Evolutionary conservation across 169 alveolate species (phyloP), one percentile per base, ranked within the genome.

Genomic region (Toxoplasma gondii): DNA sequence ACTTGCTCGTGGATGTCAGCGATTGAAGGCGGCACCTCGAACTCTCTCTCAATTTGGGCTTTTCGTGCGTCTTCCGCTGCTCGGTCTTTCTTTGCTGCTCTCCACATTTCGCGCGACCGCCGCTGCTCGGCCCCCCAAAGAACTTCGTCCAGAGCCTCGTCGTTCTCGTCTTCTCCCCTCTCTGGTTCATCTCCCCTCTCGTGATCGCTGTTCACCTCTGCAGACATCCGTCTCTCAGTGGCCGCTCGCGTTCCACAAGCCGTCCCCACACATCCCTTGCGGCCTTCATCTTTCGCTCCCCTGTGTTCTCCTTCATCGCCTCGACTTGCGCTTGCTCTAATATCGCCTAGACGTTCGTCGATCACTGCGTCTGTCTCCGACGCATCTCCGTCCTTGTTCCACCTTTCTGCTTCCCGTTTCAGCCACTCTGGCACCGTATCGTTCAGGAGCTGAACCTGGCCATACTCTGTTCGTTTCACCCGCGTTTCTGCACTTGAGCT

Each of bases 71-170:
- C 83, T 7, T 29, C 31, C 19, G 49, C 45, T 17, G 86, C 44
- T n/a, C 39, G 5, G 45, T 78, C 86, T 19, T 45, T 36, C 54
- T 39, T 5, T 67, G 64, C 67, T 36, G n/a, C 64, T 31, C 36
- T 82, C 90, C 90, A 82, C 67, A 41, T 2, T 22, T 43, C 34
- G 34, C 64, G n/a, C 90, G n/a, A 22, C 27, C 39, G 90, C 12
- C 41, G n/a, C 38, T 67, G 53, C 24, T 82, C 69, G 24, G 38
- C 90, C 4, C 90, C 90, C 36, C 4, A 43, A 2, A 82, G 39
- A 2, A 67, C 90, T 44, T 82, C 90, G 17, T 82, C 90, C 54
- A 82, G 67, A 10, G 67, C 90, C 69, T 38, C 90, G 41, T 38
- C 90, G 67, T 82, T 36, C 41, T 82, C 90, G 4, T 82, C 90